These are phyloP conservation scores for Blastobotrys proliferans DNA, from an alignment of 1,139 yeast genomes.

Conservation along the genomic window DNA sequence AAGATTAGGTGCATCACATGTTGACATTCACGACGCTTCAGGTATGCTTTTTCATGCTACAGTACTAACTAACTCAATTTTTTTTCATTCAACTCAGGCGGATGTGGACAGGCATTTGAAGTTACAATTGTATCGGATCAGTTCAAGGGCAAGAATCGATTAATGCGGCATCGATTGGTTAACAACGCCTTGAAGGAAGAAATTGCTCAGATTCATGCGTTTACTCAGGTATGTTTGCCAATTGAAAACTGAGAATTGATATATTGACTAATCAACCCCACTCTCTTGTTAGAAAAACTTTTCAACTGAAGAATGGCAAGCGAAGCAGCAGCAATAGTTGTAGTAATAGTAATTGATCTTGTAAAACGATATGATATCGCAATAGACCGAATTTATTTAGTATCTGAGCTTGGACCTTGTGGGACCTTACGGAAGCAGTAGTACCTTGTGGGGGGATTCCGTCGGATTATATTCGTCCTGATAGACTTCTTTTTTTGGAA, in stretches of 20 bases:
- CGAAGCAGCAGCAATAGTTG: constrained; percentile 8
- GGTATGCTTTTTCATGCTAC: constrained; percentile 26
- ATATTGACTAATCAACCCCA: too few relatives aligned
- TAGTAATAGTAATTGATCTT: too few relatives aligned
- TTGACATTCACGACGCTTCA: constrained; percentile 38
- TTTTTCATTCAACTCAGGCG: constrained; percentile 42
- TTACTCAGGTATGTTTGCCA: constrained; percentile 75
- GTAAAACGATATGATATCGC: too few relatives aligned
- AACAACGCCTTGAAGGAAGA: constrained; percentile 76
- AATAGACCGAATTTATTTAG: too few relatives aligned
- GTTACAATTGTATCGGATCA: constrained; percentile 74
- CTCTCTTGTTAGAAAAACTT: constrained; percentile 25
- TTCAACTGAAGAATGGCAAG: constrained; percentile 32
- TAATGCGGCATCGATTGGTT: constrained; percentile 82
- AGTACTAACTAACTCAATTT: constrained; percentile 5
- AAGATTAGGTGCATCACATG: constrained; percentile 36
- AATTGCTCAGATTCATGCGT: constrained; percentile 85
- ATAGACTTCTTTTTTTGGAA: too few relatives aligned
- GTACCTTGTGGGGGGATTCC: too few relatives aligned
- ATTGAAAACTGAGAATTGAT: background rate
- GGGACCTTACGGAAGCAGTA: too few relatives aligned
- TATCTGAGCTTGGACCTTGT: too few relatives aligned
- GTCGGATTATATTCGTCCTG: too few relatives aligned
- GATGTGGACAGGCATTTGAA: constrained; percentile 83
- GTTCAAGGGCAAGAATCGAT: constrained; percentile 77